Evolutionary conservation across 805 yeast genomes (phyloP), one percentile per base, ranked within the genome.

Genomic region (Saccharomycopsis capsularis): DNA sequence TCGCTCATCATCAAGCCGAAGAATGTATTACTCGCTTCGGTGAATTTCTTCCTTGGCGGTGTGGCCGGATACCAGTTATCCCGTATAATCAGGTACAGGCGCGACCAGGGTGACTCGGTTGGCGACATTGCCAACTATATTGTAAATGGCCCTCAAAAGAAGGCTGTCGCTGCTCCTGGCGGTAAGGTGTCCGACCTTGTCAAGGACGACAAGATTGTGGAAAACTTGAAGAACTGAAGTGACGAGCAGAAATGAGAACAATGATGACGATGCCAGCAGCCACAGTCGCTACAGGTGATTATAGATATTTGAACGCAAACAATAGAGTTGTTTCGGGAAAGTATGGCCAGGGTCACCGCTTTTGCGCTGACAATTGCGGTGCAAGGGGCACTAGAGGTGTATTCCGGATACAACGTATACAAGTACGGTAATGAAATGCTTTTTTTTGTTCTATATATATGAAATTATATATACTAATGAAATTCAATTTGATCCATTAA

Each of bases 1-100:
- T 89, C 96, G 15, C 78, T 90, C 68, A 93, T 90, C 55, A 91
- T 91, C 62, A 79, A 71, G 56, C 99, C 99, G 38, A 82, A 84
- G 68, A 91, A 91, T 68, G 74, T 75, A 58, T 70, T 93, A 53
- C 74, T 93, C 57, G 99, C 98, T 3, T 79, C 91, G 25, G 99
- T 91, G 48, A 91, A 91, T 69, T 88, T 89, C 73, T 91, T 93
- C 75, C 71, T 91, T 47, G 96, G 95, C 23, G 70, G 82, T 29
- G 95, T 95, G 42, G 96, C 98, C 2, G 85, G 91, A 27, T 79
- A 73, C 64, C 98, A 91, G 72, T 67, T 93, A 35, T 60, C 68
- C 40, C 79, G 99, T 68, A 77, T 91, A 48, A 71, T 70, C 59
- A 69, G 72, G 53, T 87, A 80, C 72, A 83, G 96, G 70, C 57